Evolutionary conservation across 1,139 yeast species (phyloP).

Genomic region (Taiozyma sp.): DNA sequence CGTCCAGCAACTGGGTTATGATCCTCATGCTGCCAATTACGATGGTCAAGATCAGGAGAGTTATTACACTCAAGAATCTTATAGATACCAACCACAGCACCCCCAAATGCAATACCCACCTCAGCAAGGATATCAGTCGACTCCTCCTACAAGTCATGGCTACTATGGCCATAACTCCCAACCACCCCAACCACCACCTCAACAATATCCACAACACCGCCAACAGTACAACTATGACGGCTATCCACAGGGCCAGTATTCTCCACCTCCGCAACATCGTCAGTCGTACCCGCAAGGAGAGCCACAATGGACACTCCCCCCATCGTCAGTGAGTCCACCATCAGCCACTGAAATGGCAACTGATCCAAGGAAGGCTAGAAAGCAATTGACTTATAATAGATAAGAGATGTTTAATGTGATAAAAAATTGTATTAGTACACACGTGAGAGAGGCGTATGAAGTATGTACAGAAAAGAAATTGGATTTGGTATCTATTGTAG

Average conservation of each 20-base stretch:
- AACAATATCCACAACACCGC: not conserved
- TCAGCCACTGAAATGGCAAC: not conserved
- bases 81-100: not conserved
- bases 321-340: not conserved
- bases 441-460: not conserved
- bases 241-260: not conserved
- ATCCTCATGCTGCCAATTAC: not conserved
- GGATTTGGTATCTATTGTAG: not conserved
- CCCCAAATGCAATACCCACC: not conserved
- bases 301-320: not conserved
- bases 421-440: not conserved
- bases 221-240: not conserved
- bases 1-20: not conserved
- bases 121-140: not conserved
- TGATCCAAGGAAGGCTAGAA: not conserved
- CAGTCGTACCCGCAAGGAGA: not conserved
- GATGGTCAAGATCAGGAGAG: not conserved
- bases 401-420: not conserved
- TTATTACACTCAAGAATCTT: not conserved
- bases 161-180: not conserved
- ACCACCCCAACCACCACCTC: not conserved
- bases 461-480: not conserved
- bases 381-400: not conserved
- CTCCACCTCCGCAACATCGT: conserved; percentile 2
- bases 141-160: not conserved